Evolutionary conservation across 2,329 filamentous ascomycete species (phyloP).

Genomic region (Cyphellophora europaea): DNA sequence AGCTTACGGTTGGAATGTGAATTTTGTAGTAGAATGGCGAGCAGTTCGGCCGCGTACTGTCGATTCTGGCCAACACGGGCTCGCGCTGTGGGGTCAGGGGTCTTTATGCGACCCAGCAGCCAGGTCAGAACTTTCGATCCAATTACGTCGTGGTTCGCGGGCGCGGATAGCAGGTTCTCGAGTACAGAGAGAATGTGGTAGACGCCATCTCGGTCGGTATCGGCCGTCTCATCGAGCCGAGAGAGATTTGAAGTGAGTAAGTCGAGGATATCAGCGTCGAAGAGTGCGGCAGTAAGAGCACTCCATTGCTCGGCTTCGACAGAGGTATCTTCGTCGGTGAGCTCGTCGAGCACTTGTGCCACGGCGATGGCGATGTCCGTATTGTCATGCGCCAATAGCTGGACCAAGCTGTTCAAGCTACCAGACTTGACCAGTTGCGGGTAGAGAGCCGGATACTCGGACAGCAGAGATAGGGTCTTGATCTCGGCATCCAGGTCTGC

Average conservation of each 20-base stretch:
- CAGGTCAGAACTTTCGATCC: conserved; percentile 63
- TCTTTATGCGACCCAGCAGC: conserved; percentile 66
- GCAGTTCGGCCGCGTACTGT: conserved; percentile 84
- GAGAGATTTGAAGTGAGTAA: conserved; percentile 69
- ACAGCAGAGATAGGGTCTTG: conserved; percentile 74
- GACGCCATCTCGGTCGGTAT: conserved; percentile 71
- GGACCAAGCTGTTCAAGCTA: conserved; percentile 64
- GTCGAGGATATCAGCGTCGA: conserved; percentile 61
- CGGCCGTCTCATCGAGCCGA: conserved; percentile 60
- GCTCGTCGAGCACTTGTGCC: conserved; percentile 78
- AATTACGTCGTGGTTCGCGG: conserved; percentile 58
- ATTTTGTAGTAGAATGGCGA: conserved; percentile 74
- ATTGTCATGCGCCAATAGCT: conserved; percentile 85
- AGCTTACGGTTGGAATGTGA: conserved; percentile 11
- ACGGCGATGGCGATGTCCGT: conserved; percentile 91
- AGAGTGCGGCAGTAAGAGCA: conserved; percentile 55
- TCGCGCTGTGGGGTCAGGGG: conserved; percentile 44
- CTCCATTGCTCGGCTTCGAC: conserved; percentile 76
- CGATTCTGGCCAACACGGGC: conserved; percentile 74
- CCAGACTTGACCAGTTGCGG: conserved; percentile 68
- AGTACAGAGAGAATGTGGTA: conserved; percentile 77
- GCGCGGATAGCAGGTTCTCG: conserved; percentile 70
- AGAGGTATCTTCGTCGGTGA: conserved; percentile 86
- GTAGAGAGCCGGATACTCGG: conserved; percentile 79
- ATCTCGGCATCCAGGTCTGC: conserved; percentile 84